These are phyloP conservation scores for Talaromyces wortmannii DNA, from an alignment of 495 filamentous ascomycete genomes.

Conservation along the genomic window DNA sequence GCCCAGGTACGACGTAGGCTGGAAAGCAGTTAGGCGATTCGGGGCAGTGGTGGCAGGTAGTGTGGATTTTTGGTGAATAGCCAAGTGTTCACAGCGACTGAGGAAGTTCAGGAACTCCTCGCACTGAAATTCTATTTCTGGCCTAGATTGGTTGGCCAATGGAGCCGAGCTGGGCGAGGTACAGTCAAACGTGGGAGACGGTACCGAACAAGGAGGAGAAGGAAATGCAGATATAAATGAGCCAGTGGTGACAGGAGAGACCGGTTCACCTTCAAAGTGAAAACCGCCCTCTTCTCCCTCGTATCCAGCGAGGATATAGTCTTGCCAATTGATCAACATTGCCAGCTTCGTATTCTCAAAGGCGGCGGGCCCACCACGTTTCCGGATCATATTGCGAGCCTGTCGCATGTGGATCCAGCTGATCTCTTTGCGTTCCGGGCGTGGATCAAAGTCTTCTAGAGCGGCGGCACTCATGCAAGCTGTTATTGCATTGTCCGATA, in stretches of 20 bases:
- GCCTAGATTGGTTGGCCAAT: conserved; percentile 7
- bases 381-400: conserved; percentile 30
- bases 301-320: conserved; percentile 34
- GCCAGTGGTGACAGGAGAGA: background rate
- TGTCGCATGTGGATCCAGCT: conserved; percentile 34
- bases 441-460: conserved; percentile 33
- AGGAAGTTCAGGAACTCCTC: conserved; percentile 32
- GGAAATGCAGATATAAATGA: conserved; percentile 8
- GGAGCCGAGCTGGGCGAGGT: background rate
- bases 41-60: conserved; percentile 5
- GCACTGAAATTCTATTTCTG: conserved; percentile 27
- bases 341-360: conserved; percentile 30
- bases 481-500: conserved; percentile 30
- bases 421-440: conserved; percentile 27
- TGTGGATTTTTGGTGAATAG: conserved; percentile 17
- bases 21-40: conserved; percentile 19
- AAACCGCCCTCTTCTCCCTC: conserved; percentile 26
- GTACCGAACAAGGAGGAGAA: conserved; percentile 17
- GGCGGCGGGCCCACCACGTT: conserved; percentile 26
- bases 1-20: conserved; percentile 15
- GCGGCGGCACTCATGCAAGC: conserved; percentile 33
- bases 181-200: conserved; percentile 7
- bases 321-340: conserved; percentile 37
- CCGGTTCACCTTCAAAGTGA: conserved; percentile 17
- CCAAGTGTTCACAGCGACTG: conserved; percentile 26